These are phyloP conservation scores for Mycena rosella DNA, from an alignment of 768 basidiomycete genomes.

Conservation along the genomic window DNA sequence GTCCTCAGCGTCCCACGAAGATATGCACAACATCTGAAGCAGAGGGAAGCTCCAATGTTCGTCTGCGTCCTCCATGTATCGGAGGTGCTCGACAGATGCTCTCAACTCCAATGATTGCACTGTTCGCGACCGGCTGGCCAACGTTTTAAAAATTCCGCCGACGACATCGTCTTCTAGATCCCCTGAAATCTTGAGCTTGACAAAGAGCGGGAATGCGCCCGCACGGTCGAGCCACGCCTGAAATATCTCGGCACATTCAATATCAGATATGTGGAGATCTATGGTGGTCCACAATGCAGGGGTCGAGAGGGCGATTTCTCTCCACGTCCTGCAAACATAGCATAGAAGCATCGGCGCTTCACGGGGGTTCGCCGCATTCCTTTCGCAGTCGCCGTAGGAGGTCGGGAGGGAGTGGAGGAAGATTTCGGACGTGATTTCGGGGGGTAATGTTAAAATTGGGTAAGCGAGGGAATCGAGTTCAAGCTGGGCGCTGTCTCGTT, in stretches of 20 bases:
- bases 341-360: constrained; percentile 35
- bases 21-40: neutral
- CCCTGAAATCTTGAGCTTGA: neutral
- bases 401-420: constrained; percentile 7
- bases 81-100: neutral
- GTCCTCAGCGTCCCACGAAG: too few species aligned
- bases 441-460: neutral
- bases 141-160: neutral
- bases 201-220: neutral
- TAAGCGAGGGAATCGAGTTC: neutral
- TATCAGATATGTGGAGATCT: neutral
- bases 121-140: neutral
- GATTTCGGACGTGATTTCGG: constrained; percentile 14
- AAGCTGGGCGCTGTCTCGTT: neutral
- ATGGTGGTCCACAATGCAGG: neutral
- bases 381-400: neutral
- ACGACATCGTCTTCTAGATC: neutral
- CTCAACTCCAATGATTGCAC: neutral
- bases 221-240: neutral
- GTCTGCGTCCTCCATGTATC: neutral
- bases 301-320: neutral
- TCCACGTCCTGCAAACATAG: neutral
- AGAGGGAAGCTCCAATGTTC: neutral
- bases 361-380: neutral
- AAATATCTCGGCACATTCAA: neutral